Evolutionary conservation across 306 rosid species (phyloP).

Genomic region (Prunus kanzakura): DNA sequence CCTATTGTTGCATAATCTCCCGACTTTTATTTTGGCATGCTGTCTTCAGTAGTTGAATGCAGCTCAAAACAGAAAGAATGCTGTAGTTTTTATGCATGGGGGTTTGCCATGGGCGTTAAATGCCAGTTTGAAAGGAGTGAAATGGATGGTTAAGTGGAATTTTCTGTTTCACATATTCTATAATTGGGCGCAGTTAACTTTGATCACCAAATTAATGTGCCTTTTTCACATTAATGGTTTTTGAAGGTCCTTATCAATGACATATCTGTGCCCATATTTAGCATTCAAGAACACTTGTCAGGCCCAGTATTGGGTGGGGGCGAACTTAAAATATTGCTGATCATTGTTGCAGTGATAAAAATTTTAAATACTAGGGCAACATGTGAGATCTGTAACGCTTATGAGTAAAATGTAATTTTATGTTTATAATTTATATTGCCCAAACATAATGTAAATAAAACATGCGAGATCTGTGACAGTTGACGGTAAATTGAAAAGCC

Average conservation of each 20-base stretch:
- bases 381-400: too few species aligned
- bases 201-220: background rate
- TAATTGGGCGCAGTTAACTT: background rate
- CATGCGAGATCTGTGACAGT: background rate
- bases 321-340: background rate
- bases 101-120: background rate
- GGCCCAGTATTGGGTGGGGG: background rate
- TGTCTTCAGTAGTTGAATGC: background rate
- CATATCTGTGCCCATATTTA: background rate
- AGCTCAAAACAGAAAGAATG: background rate
- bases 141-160: background rate
- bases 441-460: background rate
- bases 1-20: background rate
- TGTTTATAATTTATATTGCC: background rate
- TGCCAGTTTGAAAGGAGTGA: background rate
- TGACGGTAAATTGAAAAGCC: background rate
- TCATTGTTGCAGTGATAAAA: background rate
- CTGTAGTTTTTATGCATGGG: background rate
- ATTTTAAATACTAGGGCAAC: background rate
- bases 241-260: background rate
- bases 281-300: background rate
- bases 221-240: background rate
- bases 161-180: background rate
- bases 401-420: too few species aligned
- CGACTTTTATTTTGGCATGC: background rate